phyloP scores from a whole-genome alignment of 2,329 filamentous ascomycete species.

The Trichoderma pleuroti region DNA sequence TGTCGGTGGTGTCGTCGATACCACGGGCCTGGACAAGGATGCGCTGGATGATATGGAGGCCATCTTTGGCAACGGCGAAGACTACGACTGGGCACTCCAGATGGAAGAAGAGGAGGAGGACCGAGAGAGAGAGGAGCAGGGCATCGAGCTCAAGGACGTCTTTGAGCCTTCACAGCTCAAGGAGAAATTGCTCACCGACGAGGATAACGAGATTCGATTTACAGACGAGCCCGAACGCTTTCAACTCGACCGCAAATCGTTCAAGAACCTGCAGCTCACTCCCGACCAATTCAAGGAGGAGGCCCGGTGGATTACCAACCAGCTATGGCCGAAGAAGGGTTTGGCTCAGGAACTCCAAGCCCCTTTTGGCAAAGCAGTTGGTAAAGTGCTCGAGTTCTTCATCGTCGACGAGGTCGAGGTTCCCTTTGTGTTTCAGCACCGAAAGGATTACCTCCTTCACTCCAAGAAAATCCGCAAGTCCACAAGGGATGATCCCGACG shows the following conservation, averaged over 20 bases:
- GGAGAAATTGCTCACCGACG: slow-evolving; percentile 92
- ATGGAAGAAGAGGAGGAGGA: slow-evolving; percentile 84
- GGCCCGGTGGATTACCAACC: slow-evolving; percentile 83
- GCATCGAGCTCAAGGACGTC: slow-evolving; percentile 91
- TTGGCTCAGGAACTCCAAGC: slow-evolving; percentile 67
- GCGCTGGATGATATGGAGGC: slow-evolving; percentile 93
- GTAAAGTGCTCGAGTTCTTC: slow-evolving; percentile 92
- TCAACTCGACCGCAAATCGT: slow-evolving; percentile 84
- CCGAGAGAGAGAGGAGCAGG: slow-evolving; percentile 72
- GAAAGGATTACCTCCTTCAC: slow-evolving; percentile 95
- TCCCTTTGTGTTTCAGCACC: slow-evolving; percentile 96
- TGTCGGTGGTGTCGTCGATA: slow-evolving; percentile 68
- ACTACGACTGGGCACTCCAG: slow-evolving; percentile 92
- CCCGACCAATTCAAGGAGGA: slow-evolving; percentile 89
- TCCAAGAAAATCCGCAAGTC: slow-evolving; percentile 66
- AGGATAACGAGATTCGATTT: slow-evolving; percentile 85
- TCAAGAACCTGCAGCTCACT: slow-evolving; percentile 75
- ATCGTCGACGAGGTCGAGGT: slow-evolving; percentile 93
- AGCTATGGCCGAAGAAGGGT: slow-evolving; percentile 84
- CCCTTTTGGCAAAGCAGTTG: slow-evolving; percentile 83
- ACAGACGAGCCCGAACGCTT: slow-evolving; percentile 91
- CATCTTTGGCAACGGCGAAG: slow-evolving; percentile 92
- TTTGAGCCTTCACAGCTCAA: slow-evolving; percentile 94
- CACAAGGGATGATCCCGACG: slow-evolving; percentile 63
- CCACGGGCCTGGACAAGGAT: slow-evolving; percentile 83